Evolutionary conservation across 176 grass and related monocot species (phyloP), one percentile per base, ranked within the genome.

Genomic region (Puccinellia tenuiflora): DNA sequence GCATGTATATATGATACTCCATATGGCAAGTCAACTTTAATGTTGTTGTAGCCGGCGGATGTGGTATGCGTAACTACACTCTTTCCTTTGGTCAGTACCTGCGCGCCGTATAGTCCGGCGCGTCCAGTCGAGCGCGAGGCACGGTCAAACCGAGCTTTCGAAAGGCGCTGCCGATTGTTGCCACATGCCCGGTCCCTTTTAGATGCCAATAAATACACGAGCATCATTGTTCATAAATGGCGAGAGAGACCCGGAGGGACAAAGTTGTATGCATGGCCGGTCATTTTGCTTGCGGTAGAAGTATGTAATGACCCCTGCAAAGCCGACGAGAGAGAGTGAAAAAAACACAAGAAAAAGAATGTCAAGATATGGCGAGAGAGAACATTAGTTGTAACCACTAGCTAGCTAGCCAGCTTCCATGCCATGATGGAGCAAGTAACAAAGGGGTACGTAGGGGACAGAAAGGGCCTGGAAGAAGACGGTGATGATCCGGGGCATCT

Each of bases 161-260:
- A 82, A 81, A 82, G 64, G 9, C 14, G 48, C 76, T n/a, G n/a
- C 81, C 76, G 38, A 3, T n/a, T 6, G 59, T 80, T 80, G 81
- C 81, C 75, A 31, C 67, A 59, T 50, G 79, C 75, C 76, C n/a
- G n/a, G n/a, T n/a, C 80, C 22, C 80, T 62, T 83, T 78, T 9
- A 39, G 57, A 67, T 35, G 63, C 72, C 79, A 85, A 82, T 85
- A 82, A 90, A 86, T 82, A 72, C 30, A 43, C 63, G 42, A 29
- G 34, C 78, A 90, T 90, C 83, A 90, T 90, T 72, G 53, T 42
- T 78, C 83, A 73, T 86, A 77, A 86, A 90, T 82, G 78, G 88
- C 31, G 50, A 80, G 76, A 47, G 29, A 60, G 25, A 28, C 13
- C 22, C 3, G 12, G 26, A 30, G 4, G 4, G 54, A 38, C 21